Conservation (phyloP, 2,329 filamentous ascomycete species). For the Harringtonia aguacate region DNA sequence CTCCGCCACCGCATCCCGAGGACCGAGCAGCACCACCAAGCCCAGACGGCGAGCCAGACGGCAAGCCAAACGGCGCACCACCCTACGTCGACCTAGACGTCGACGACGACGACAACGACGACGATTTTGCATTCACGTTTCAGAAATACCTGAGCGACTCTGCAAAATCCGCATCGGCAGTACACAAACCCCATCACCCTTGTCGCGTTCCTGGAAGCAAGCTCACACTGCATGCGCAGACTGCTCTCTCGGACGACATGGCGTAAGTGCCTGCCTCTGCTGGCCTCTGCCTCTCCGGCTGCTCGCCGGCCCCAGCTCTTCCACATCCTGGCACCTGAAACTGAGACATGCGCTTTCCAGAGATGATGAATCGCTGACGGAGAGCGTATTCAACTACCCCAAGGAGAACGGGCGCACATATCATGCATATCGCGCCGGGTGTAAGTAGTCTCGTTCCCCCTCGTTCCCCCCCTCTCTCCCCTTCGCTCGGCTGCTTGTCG, state of each 20-base stretch:
- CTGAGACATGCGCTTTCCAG: too few relatives aligned
- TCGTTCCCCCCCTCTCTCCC: too few relatives aligned
- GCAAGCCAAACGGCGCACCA: neutral
- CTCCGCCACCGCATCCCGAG: neutral
- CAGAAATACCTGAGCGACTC: constrained; percentile 15
- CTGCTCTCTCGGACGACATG: too few relatives aligned
- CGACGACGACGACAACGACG: neutral
- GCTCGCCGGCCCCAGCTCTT: neutral
- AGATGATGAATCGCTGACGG: constrained; percentile 17
- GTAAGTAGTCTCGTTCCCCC: constrained; percentile 13
- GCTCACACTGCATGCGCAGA: too few relatives aligned
- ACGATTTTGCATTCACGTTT: constrained; percentile 16
- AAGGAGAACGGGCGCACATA: constrained; percentile 22
- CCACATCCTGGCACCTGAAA: neutral
- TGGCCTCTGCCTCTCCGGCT: neutral
- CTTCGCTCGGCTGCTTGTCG: too few relatives aligned
- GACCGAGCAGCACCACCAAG: neutral
- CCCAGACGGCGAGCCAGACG: neutral
- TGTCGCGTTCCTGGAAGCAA: neutral
- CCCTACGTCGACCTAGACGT: too few relatives aligned
- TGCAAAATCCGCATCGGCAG: constrained; percentile 15
- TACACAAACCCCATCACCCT: neutral
- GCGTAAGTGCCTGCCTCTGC: too few relatives aligned
- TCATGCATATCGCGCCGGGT: constrained; percentile 20
- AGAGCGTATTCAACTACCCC: constrained; percentile 19